Evolutionary conservation across 73 alveolate species (phyloP), one percentile per base, ranked within the genome.

Genomic region (Uronychia setigera): DNA sequence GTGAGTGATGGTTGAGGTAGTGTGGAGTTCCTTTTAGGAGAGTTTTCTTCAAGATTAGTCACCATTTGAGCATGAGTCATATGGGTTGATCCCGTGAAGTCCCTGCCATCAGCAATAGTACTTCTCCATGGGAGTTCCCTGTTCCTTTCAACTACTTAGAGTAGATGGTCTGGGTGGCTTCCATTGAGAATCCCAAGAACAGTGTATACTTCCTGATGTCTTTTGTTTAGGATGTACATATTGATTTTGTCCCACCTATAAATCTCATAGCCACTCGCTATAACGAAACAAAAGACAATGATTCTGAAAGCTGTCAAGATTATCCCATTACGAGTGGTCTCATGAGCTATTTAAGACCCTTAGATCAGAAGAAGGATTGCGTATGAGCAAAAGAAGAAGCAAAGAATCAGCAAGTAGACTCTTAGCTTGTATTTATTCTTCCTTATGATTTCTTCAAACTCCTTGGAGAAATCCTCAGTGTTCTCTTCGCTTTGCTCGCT

Each of bases 401-500:
- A 46, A 5, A 46, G 19, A 11, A 46, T 46, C n/a, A 5, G n/a
- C 19, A 46, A 19, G n/a, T 11, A 46, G n/a, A 46, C 67, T 19
- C 67, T 5, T 11, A 46, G 67, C 67, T 46, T 46, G 67, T 46
- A 11, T 46, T 46, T 46, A 19, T 46, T 46, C 19, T 46, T 5
- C n/a, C 19, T 46, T 11, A 46, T 46, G n/a, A 46, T 11, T 5
- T 11, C 19, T 11, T 46, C 67, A 46, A 46, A 46, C 19, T 46
- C 67, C 19, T 46, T 46, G n/a, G n/a, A n/a, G 26, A 75, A 1
- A 29, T 32, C 75, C 14, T 60, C 29, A 19, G 32, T 80, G 26
- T 26, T 82, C 35, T 30, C 89, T 32, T 82, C 26, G 82, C 80
- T 25, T 32, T 34, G 35, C 80, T 87, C 58, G 67, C 67, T 46